Conservation (phyloP, 306 rosid species). For the Inga laurina region DNA sequence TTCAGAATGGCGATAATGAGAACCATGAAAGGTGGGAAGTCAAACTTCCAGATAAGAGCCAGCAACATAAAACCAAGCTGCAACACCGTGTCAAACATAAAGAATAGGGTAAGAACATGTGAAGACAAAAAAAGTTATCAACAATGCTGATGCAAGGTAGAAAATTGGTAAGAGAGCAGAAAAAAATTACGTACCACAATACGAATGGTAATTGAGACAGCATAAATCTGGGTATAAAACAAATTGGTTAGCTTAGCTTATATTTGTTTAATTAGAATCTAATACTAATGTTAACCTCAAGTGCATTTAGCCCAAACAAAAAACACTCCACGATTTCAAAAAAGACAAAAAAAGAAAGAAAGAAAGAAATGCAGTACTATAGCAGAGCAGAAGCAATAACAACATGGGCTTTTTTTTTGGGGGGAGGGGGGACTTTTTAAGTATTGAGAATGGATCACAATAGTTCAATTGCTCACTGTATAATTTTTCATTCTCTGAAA, state of each 20-base stretch:
- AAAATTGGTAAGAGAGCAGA: slow-evolving; percentile 3
- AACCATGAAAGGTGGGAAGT: slow-evolving; percentile 99
- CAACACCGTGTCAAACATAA: slow-evolving; percentile 37
- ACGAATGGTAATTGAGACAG: slow-evolving; percentile 97
- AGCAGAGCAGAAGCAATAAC: not conserved
- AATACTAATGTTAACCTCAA: not conserved
- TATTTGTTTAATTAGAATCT: not conserved
- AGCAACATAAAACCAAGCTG: slow-evolving; percentile 99
- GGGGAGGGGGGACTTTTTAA: not conserved
- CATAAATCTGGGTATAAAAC: slow-evolving; percentile 78
- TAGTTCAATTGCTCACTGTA: slow-evolving; percentile 63
- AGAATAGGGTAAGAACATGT: slow-evolving; percentile 26
- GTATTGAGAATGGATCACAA: slow-evolving; percentile 14
- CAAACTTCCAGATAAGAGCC: slow-evolving; percentile 93
- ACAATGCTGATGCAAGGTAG: slow-evolving; percentile 1
- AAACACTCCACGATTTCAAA: not conserved
- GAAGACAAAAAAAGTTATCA: slow-evolving; percentile 15
- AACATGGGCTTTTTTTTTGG: not conserved
- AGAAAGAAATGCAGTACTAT: not conserved
- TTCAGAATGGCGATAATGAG: slow-evolving; percentile 94
- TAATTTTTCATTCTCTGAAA: slow-evolving; percentile 99
- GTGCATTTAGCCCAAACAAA: not conserved
- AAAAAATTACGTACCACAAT: slow-evolving; percentile 74
- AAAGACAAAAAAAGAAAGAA: too few species aligned
- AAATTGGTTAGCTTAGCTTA: slow-evolving; percentile 6